A percentile compares a stretch with the other conserved stretches of the same genome.
phyloP scores from a whole-genome alignment of 306 rosid species.

The Dryas drummondii region DNA sequence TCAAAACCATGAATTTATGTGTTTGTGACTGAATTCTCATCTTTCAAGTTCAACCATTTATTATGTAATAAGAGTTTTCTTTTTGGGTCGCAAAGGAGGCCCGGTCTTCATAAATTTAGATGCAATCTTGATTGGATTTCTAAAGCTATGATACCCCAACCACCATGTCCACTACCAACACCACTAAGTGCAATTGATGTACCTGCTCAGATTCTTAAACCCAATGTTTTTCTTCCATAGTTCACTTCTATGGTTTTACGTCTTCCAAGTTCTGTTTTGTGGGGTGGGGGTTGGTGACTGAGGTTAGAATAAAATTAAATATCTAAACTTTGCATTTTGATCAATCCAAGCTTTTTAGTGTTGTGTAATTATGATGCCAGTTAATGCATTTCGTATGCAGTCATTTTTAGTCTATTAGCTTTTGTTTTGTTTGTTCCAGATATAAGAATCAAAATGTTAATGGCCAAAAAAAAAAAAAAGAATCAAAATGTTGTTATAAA shows the following conservation, averaged over 20 bases:
- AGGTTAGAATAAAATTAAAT: constrained; percentile 7
- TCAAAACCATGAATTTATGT: background rate
- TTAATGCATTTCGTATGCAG: background rate
- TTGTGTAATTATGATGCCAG: background rate
- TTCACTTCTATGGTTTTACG: too few species aligned
- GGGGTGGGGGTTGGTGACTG: background rate
- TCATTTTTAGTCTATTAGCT: background rate
- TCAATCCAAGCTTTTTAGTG: constrained; percentile 2
- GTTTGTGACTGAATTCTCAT: constrained; percentile 7
- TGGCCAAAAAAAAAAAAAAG: too few species aligned
- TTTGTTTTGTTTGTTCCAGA: constrained; percentile 29
- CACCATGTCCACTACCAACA: too few species aligned
- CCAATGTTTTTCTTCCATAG: too few species aligned
- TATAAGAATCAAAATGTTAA: constrained; percentile 50
- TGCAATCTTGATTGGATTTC: background rate
- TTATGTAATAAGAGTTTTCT: background rate
- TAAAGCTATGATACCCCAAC: background rate
- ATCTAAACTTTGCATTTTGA: background rate
- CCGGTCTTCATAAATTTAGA: constrained; percentile 7
- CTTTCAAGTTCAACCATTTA: constrained; percentile 12
- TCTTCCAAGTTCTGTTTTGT: background rate
- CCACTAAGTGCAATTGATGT: too few species aligned
- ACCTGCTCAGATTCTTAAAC: too few species aligned
- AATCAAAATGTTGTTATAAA: constrained; percentile 31
- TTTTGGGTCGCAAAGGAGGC: constrained; percentile 11